Evolutionary conservation across 2,329 filamentous ascomycete species (phyloP).

Genomic region (Grosmannia huntii): DNA sequence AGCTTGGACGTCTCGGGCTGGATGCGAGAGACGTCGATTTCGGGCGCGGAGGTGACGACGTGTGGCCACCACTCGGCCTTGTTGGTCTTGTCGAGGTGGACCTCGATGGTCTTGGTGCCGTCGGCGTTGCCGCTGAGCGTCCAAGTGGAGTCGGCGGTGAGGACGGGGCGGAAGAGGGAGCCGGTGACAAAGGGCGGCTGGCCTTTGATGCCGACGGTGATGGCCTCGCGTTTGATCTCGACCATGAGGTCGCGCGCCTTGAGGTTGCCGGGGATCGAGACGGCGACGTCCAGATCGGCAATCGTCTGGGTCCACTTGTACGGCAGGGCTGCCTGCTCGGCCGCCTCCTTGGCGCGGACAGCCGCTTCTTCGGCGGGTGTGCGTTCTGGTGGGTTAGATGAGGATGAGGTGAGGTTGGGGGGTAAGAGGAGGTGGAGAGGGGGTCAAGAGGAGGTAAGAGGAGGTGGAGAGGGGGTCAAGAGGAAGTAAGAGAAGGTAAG

Average conservation of each 20-base stretch:
- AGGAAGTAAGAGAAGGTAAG: not conserved
- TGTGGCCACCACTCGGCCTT: conserved; percentile 99
- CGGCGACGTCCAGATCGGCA: conserved; percentile 67
- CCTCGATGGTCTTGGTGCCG: conserved; percentile 14
- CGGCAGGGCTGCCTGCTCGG: conserved; percentile 80
- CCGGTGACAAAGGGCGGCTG: conserved; percentile 80
- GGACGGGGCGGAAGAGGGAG: conserved; percentile 67
- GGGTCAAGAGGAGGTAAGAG: not conserved
- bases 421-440: not conserved
- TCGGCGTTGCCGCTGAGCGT: conserved; percentile 43
- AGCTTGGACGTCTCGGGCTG: conserved; percentile 85
- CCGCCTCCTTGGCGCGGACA: conserved; percentile 57
- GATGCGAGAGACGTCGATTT: conserved; percentile 93
- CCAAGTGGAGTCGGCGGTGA: conserved; percentile 85
- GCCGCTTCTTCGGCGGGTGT: conserved; percentile 44
- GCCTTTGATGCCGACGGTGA: conserved; percentile 77
- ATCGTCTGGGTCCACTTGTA: conserved; percentile 98
- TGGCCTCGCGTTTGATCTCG: conserved; percentile 63
- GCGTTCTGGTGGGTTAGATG: conserved; percentile 26
- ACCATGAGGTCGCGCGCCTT: conserved; percentile 77
- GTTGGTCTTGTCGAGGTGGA: conserved; percentile 40
- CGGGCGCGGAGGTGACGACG: conserved; percentile 73
- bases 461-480: not conserved
- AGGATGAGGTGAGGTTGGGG: not conserved
- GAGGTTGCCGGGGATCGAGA: conserved; percentile 67